Conservation (phyloP, 129 eudicot species). For the Daucus carota region DNA sequence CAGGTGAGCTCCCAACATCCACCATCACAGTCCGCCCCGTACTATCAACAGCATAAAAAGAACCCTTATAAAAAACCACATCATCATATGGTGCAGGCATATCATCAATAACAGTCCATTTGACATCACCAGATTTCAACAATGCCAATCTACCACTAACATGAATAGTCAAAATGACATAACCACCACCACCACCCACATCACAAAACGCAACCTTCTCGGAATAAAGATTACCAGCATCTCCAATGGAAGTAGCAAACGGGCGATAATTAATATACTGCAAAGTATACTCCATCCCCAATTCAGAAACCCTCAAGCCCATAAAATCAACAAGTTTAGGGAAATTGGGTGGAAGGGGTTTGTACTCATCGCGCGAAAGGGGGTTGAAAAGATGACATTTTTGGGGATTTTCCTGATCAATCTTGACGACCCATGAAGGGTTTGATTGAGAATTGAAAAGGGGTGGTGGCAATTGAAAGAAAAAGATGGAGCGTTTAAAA, state of each 20-base stretch:
- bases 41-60: slow-evolving; percentile 64
- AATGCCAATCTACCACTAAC: slow-evolving; percentile 69
- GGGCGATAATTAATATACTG: slow-evolving; percentile 62
- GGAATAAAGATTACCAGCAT: slow-evolving; percentile 58
- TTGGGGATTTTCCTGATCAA: slow-evolving; percentile 40
- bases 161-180: slow-evolving; percentile 62
- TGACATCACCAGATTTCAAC: slow-evolving; percentile 45
- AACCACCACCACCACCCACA: slow-evolving; percentile 27
- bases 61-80: slow-evolving; percentile 41
- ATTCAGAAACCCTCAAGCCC: slow-evolving; percentile 40
- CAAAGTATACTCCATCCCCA: slow-evolving; percentile 58
- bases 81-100: slow-evolving; percentile 70
- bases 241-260: slow-evolving; percentile 55
- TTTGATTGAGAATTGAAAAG: background rate
- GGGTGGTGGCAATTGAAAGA: slow-evolving; percentile 28
- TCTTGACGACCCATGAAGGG: slow-evolving; percentile 60
- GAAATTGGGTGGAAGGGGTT: slow-evolving; percentile 34
- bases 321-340: slow-evolving; percentile 44
- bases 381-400: slow-evolving; percentile 50
- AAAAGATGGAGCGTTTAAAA: slow-evolving; percentile 60
- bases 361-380: slow-evolving; percentile 35
- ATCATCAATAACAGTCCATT: slow-evolving; percentile 58
- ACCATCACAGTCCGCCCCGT: slow-evolving; percentile 51
- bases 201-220: slow-evolving; percentile 66
- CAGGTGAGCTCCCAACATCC: slow-evolving; percentile 8